Conservation (phyloP, 345 rosid species). For the Aquilaria malaccensis region DNA sequence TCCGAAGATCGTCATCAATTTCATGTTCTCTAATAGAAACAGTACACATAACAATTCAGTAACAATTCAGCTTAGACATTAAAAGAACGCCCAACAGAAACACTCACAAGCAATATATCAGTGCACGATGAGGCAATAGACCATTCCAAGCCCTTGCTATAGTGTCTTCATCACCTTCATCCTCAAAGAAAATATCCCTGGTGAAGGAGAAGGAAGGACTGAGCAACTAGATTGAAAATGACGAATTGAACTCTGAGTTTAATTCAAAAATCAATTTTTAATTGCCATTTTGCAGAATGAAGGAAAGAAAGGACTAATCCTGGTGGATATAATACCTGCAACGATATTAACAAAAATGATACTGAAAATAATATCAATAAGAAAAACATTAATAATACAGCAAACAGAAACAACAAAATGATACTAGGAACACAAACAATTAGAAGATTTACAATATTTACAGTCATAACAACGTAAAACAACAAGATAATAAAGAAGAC, state of each 20-base stretch:
- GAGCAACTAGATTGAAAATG: conserved; percentile 6
- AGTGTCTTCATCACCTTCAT: conserved; percentile 35
- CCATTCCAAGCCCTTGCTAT: conserved; percentile 72
- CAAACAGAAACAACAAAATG: too few relatives aligned
- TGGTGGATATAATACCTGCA: too few relatives aligned
- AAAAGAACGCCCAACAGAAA: conserved; percentile 5
- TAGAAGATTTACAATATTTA: too few relatives aligned
- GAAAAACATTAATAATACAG: too few relatives aligned
- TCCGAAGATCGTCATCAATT: conserved; percentile 51
- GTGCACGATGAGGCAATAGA: conserved; percentile 59
- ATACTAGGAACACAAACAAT: too few relatives aligned
- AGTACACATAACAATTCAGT: conserved; percentile 14
- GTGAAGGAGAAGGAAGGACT: conserved; percentile 6
- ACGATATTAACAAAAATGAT: too few relatives aligned
- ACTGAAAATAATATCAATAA: too few relatives aligned
- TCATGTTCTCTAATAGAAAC: conserved; percentile 56
- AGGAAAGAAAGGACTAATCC: too few relatives aligned
- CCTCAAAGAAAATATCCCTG: conserved; percentile 64
- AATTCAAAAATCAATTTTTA: too few relatives aligned
- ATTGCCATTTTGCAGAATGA: too few relatives aligned
- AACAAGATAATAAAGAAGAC: conserved; percentile 6
- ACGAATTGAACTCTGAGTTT: not conserved
- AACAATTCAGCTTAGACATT: not conserved
- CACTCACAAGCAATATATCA: conserved; percentile 91
- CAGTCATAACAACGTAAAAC: too few relatives aligned